phyloP scores from a whole-genome alignment of 257 asterid species.

The Avicennia marina region DNA sequence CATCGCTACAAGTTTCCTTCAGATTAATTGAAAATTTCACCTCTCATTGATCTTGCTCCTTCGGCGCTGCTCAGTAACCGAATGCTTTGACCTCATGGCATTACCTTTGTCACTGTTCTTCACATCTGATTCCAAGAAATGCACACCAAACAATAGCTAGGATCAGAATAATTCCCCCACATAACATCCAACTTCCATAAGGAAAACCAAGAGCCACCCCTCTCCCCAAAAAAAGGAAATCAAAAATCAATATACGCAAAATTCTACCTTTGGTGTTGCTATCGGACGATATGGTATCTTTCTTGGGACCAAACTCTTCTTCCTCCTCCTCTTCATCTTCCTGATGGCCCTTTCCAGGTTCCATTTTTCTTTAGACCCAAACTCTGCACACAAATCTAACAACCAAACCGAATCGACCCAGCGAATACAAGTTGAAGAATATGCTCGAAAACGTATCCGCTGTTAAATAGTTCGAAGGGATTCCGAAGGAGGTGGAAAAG shows the following conservation, averaged over 20 bases:
- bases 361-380: slow-evolving; percentile 37
- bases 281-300: slow-evolving; percentile 36
- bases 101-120: slow-evolving; percentile 33
- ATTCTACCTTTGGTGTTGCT: slow-evolving; percentile 39
- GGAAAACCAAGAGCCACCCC: not conserved
- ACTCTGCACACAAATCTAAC: no score
- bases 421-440: no score
- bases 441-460: no score
- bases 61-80: slow-evolving; percentile 47
- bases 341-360: slow-evolving; percentile 48
- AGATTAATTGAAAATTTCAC: slow-evolving; percentile 14
- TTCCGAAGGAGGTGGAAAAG: no score
- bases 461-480: no score
- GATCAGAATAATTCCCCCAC: not conserved
- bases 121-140: slow-evolving; percentile 30
- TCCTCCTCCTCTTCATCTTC: slow-evolving; percentile 67
- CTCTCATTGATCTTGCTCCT: slow-evolving; percentile 47
- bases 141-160: not conserved
- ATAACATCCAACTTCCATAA: not conserved
- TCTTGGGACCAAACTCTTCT: slow-evolving; percentile 45
- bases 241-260: not conserved
- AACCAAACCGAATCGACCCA: no score
- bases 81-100: slow-evolving; percentile 42
- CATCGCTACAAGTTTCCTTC: not conserved
- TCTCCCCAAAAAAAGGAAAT: no score